Evolutionary conservation across 441 rosid genomes (phyloP).

Genomic region (Eutrema salsugineum): DNA sequence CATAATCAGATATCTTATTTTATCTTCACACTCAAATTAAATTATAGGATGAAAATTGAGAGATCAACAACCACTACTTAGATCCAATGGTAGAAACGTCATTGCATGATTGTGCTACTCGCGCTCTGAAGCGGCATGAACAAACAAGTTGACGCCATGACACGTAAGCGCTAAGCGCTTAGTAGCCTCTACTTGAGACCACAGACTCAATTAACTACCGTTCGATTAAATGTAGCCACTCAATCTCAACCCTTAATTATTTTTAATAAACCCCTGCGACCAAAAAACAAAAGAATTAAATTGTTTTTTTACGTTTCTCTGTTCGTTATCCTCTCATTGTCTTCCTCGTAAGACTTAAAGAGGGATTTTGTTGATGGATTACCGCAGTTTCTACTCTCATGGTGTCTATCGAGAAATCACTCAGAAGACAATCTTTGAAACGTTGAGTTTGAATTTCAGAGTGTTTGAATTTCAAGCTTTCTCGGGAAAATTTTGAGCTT

Average conservation of each 20-base stretch:
- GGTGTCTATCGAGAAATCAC: neutral
- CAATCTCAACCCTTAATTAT: slow-evolving; percentile 20
- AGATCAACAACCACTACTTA: neutral
- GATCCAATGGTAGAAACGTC: neutral
- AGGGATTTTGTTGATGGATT: slow-evolving; percentile 13
- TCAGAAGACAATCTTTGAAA: neutral
- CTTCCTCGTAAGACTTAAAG: slow-evolving; percentile 6
- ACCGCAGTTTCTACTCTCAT: slow-evolving; percentile 5
- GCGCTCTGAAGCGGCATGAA: slow-evolving; percentile 17
- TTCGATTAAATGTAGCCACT: neutral
- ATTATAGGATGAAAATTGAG: neutral
- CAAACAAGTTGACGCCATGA: slow-evolving; percentile 1
- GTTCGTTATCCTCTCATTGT: slow-evolving; percentile 24
- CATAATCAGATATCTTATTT: neutral
- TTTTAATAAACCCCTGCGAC: neutral
- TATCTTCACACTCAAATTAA: neutral
- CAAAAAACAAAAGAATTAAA: neutral
- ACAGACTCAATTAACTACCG: neutral
- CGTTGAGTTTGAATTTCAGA: slow-evolving; percentile 1
- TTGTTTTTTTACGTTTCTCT: neutral
- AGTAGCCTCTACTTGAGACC: neutral
- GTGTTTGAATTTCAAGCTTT: neutral
- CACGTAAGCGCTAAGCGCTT: slow-evolving; percentile 15
- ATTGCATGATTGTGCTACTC: neutral
- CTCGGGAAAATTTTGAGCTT: neutral